A percentile compares a stretch with the other conserved stretches of the same genome.
Evolutionary conservation across 257 asterid species (phyloP).

Genomic region (Plantago elongata): DNA sequence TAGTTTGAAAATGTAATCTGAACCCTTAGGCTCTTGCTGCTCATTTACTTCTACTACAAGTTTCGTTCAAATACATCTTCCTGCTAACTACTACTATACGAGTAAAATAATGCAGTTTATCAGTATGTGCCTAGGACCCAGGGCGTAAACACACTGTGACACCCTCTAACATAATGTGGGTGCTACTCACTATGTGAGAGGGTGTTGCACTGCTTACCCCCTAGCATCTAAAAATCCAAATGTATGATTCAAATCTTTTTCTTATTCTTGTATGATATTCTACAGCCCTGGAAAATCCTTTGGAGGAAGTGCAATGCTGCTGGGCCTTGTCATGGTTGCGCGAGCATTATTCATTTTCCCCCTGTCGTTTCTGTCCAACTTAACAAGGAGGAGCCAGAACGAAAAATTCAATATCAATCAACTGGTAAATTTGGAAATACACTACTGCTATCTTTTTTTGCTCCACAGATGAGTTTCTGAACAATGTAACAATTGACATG

Average conservation of each 20-base stretch:
- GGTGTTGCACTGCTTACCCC: too few relatives aligned
- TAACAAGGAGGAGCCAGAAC: conserved; percentile 23
- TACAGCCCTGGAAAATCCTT: conserved; percentile 62
- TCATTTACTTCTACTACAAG: too few relatives aligned
- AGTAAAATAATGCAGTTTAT: too few relatives aligned
- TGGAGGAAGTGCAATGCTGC: conserved; percentile 47
- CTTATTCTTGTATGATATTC: neutral
- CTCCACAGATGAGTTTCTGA: conserved; percentile 7
- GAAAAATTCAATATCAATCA: conserved; percentile 46
- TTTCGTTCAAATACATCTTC: too few relatives aligned
- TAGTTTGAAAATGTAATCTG: neutral
- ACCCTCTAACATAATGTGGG: too few relatives aligned
- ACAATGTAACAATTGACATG: neutral
- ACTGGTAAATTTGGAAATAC: conserved; percentile 35
- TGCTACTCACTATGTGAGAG: too few relatives aligned
- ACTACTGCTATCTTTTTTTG: neutral
- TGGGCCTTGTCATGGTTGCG: conserved; percentile 60
- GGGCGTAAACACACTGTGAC: too few relatives aligned
- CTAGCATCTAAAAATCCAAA: neutral
- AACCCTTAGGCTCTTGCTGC: too few relatives aligned
- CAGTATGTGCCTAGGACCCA: too few relatives aligned
- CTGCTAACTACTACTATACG: too few relatives aligned
- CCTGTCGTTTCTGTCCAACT: conserved; percentile 46
- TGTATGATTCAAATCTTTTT: neutral
- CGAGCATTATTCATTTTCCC: conserved; percentile 71